Evolutionary conservation across 1,139 yeast species (phyloP), one percentile per base, ranked within the genome.

Genomic region (Yamadazyma triangularis): DNA sequence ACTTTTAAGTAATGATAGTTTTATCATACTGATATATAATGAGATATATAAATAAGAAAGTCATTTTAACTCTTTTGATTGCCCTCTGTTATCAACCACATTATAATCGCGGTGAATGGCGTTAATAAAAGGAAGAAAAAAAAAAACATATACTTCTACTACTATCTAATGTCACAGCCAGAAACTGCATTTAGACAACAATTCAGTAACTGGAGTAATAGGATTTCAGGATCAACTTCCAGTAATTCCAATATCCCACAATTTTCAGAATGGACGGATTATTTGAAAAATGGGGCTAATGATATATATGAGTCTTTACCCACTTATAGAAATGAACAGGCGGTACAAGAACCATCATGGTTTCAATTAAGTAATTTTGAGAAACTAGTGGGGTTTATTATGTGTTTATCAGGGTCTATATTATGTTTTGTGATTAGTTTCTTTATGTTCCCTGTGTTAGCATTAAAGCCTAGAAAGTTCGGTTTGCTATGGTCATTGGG

Each of bases 401-500:
- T 84, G 39, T 86, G 95, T 47, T 64, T 91, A 11, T 67, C 74
- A 0, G 94, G 93, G 0, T 76, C 96, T 0, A 60, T 73, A 12
- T 77, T 84, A 4, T 88, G 96, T 49, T 91, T 91, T 58, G 73
- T 79, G 6, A 61, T 89, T 25, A 85, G 96, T 42, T 76, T 91
- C 48, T 78, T 87, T 36, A 60, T 89, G 47, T 79, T 91, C 54
- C 97, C 98, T 0, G 89, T 91, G 11, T 65, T 91, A 41, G 93
- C 96, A 4, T 61, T 89, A 33, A 80, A 86, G 47, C 98, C 98
- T 11, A 70, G 95, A 34, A 91, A 91, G 56, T 91, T 91, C 51
- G 97, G 86, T 4, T 58, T 82, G 45, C 52, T 93, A 26, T 91
- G 98, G 98, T 79, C 96, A 2, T 68, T 91, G 57, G 98, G 97